Evolutionary conservation across 176 grass and related monocot species (phyloP).

Genomic region (Microstegium vimineum): DNA sequence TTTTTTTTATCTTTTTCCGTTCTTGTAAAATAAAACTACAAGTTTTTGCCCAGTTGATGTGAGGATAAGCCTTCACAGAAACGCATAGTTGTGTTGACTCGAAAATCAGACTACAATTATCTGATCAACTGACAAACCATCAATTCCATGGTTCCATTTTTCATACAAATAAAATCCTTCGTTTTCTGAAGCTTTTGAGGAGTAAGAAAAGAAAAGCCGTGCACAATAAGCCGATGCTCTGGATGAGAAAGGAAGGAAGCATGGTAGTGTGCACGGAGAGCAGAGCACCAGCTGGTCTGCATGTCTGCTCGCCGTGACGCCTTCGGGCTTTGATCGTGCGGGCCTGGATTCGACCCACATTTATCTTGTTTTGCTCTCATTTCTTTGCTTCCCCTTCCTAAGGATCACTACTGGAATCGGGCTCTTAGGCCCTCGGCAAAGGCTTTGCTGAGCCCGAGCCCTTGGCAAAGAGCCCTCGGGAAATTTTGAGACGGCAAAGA

Average conservation of each 20-base stretch:
- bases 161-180: not conserved
- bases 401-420: too few relatives aligned
- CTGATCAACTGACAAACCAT: slow-evolving; percentile 47
- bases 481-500: too few relatives aligned
- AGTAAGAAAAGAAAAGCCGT: not conserved
- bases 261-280: slow-evolving; percentile 85
- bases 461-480: too few relatives aligned
- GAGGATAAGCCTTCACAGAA: slow-evolving; percentile 69
- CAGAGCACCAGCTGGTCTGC: slow-evolving; percentile 29
- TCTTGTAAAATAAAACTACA: not conserved
- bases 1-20: not conserved
- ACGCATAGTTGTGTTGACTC: slow-evolving; percentile 46
- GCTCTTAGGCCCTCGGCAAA: too few relatives aligned
- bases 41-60: slow-evolving; percentile 45
- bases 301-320: slow-evolving; percentile 92
- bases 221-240: slow-evolving; percentile 95
- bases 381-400: too few relatives aligned
- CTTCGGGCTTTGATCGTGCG: slow-evolving; percentile 67
- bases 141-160: not conserved
- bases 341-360: slow-evolving; percentile 82
- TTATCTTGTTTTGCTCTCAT: not conserved
- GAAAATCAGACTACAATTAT: slow-evolving; percentile 97
- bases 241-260: slow-evolving; percentile 67
- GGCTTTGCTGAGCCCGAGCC: too few relatives aligned
- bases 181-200: not conserved